Percentiles rank a stretch among this genome's conserved stretches.
These are phyloP conservation scores for Sugiyamaella smithiae DNA, from an alignment of 805 yeast genomes.

Conservation along the genomic window DNA sequence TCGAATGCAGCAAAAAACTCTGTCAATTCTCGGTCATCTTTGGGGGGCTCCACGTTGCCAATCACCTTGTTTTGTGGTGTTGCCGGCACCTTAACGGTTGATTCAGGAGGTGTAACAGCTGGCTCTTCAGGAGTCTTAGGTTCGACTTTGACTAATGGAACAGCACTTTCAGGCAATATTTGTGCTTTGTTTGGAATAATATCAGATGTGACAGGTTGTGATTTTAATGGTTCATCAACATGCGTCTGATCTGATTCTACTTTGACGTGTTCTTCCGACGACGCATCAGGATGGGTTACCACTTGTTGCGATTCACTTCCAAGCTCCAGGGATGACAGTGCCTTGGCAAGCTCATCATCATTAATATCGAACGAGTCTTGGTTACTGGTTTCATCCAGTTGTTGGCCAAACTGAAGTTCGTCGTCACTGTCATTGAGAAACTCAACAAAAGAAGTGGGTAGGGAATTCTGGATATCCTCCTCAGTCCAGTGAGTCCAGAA, in stretches of 20 bases:
- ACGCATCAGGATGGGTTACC: neutral
- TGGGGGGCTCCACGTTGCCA: neutral
- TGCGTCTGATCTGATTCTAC: neutral
- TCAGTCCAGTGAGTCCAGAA: conserved; percentile 3
- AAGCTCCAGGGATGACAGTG: neutral
- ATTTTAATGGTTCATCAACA: too few species aligned
- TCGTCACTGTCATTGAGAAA: neutral
- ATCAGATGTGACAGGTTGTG: too few species aligned
- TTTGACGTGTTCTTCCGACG: neutral
- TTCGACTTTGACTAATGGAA: neutral
- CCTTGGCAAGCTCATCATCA: neutral
- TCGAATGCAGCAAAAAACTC: neutral
- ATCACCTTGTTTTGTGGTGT: conserved; percentile 3
- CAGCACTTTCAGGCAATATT: neutral
- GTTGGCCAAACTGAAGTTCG: neutral
- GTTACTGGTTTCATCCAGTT: neutral
- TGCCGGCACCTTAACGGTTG: conserved; percentile 3
- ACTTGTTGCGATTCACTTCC: neutral
- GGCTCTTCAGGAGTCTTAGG: neutral
- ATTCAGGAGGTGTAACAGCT: neutral
- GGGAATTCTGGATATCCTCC: neutral
- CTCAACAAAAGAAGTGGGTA: neutral
- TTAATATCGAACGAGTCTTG: neutral
- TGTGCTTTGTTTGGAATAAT: neutral
- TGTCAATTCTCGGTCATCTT: neutral